These are phyloP conservation scores for Aspergillus aculeatinus DNA, from an alignment of 2,329 filamentous ascomycete genomes.

Conservation along the genomic window DNA sequence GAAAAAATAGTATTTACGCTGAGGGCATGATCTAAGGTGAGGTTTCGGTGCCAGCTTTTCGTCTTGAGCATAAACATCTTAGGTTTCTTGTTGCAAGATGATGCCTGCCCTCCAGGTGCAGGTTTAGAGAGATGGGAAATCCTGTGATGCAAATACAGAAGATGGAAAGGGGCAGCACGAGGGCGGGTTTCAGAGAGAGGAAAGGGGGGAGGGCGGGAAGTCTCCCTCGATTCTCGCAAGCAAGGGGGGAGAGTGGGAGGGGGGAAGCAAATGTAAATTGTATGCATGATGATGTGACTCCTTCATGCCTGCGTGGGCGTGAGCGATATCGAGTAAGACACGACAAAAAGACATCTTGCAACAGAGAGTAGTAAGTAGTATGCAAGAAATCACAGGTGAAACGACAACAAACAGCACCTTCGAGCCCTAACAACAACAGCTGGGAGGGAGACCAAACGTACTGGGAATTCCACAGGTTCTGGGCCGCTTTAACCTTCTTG, in stretches of 20 bases:
- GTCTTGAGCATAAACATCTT: too few species aligned
- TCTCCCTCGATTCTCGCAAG: background rate
- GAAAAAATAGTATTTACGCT: too few species aligned
- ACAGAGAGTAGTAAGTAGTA: background rate
- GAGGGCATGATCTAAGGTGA: too few species aligned
- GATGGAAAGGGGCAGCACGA: background rate
- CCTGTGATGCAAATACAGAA: background rate
- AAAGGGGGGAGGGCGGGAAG: background rate
- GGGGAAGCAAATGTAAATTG: background rate
- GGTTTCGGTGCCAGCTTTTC: too few species aligned
- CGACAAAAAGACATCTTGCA: background rate
- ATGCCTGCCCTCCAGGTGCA: background rate
- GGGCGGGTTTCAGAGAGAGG: background rate
- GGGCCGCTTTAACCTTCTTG: conserved; percentile 78
- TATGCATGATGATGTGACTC: background rate
- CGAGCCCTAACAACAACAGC: too few species aligned
- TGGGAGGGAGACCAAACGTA: conserved; percentile 35
- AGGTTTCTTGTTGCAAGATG: too few species aligned
- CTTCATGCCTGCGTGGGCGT: background rate
- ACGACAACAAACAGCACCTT: too few species aligned
- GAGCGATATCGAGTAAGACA: background rate
- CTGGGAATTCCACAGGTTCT: conserved; percentile 79
- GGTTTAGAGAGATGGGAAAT: background rate
- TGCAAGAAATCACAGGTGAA: too few species aligned
- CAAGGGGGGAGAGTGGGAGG: background rate